Evolutionary conservation across 768 basidiomycete genomes (phyloP).

Genomic region (Strobilomyces dryophilus): DNA sequence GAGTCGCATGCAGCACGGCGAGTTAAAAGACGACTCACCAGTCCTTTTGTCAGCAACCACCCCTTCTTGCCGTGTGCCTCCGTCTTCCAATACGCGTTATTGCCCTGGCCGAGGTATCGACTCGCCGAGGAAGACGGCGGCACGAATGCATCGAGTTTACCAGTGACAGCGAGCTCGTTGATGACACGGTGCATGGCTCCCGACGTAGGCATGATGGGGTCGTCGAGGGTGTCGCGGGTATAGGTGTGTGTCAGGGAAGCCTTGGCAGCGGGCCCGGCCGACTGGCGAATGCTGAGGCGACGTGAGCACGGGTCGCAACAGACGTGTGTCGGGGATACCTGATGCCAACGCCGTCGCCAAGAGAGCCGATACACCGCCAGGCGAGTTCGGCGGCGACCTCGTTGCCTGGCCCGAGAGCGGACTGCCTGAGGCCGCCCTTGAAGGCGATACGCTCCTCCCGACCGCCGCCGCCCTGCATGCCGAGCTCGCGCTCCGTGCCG

Average conservation of each 20-base stretch:
- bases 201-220: slow-evolving; percentile 25
- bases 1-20: background rate
- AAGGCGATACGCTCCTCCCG: slow-evolving; percentile 46
- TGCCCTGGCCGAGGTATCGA: slow-evolving; percentile 18
- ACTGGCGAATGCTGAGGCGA: slow-evolving; percentile 66
- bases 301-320: slow-evolving; percentile 1
- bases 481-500: slow-evolving; percentile 74
- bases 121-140: background rate
- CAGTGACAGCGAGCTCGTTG: slow-evolving; percentile 20
- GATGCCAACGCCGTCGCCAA: slow-evolving; percentile 75
- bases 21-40: slow-evolving; percentile 15
- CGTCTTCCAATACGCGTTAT: slow-evolving; percentile 26
- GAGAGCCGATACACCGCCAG: slow-evolving; percentile 65
- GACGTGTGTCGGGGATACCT: slow-evolving; percentile 43
- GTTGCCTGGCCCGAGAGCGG: slow-evolving; percentile 38
- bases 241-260: slow-evolving; percentile 80
- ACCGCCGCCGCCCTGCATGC: slow-evolving; percentile 22
- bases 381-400: slow-evolving; percentile 85
- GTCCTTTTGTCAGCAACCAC: slow-evolving; percentile 18
- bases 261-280: slow-evolving; percentile 78
- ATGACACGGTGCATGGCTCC: slow-evolving; percentile 19
- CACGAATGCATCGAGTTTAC: slow-evolving; percentile 20
- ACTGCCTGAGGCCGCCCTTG: slow-evolving; percentile 56
- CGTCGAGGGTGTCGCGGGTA: slow-evolving; percentile 47
- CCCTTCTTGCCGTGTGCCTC: slow-evolving; percentile 21